Evolutionary conservation across 2,329 filamentous ascomycete species (phyloP), one percentile per base, ranked within the genome.

Genomic region (Talaromyces sp.): DNA sequence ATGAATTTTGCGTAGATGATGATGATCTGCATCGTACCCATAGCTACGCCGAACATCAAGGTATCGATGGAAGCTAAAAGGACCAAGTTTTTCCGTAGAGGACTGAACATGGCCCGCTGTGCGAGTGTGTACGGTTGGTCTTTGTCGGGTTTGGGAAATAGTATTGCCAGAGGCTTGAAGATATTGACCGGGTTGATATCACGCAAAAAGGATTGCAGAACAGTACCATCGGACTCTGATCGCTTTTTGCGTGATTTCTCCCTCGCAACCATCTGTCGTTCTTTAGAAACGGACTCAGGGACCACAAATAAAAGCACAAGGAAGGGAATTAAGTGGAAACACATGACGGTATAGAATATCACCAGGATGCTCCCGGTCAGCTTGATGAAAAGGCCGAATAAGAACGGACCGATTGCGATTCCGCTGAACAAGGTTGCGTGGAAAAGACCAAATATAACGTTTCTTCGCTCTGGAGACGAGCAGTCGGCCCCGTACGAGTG

Each of bases 401-500:
- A 71, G 2, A 96, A 82, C 8, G 95, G 95, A 0, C 95, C 95
- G 33, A 93, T 76, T 0, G 95, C 93, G 53, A 98, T 85, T n/a
- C 95, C 95, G 1, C 85, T 83, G 74, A 96, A 98, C 9, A 99
- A 81, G 67, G 89, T 92, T 11, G 91, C 92, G 69, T 98, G 91
- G 68, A 98, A 88, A 72, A 93, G 93, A 7, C 92, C 93, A 73
- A 98, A 95, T 4, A 88, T 86, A 8, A 96, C 89, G 63, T 89
- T 90, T 22, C 95, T 87, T 69, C 85, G 86, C 32, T 90, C 88
- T 0, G 92, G 90, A 4, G 89, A 81, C 0, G 92, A 93, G 75
- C 92, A 96, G 74, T 99, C 95, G 47, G 91, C 88, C 13, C 90
- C 88, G 74, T 98, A 99, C 0, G 93, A 92, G 73, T 96, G 88